These are phyloP conservation scores for Thermochaetoides thermophila DNA, from an alignment of 495 filamentous ascomycete species.

Conservation along the genomic window DNA sequence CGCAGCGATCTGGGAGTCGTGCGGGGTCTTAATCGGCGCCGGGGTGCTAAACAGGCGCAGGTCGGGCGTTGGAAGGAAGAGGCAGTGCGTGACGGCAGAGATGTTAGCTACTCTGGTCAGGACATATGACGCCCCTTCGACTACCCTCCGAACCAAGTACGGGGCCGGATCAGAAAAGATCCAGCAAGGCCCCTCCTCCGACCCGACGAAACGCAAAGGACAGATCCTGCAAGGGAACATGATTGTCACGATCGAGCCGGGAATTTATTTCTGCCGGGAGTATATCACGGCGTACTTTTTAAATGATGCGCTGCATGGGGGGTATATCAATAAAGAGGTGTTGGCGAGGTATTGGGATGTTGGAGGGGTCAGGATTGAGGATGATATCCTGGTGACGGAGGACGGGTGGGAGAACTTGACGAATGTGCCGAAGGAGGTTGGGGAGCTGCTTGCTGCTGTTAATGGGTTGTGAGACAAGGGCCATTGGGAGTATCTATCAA, in stretches of 20 bases:
- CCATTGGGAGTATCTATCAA: too few species aligned
- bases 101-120: too few species aligned
- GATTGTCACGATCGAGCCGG: constrained; percentile 80
- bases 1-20: too few species aligned
- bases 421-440: constrained; percentile 64
- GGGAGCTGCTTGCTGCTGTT: constrained; percentile 31
- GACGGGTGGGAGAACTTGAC: constrained; percentile 74
- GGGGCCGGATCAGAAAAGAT: too few species aligned
- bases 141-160: too few species aligned
- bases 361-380: constrained; percentile 85
- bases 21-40: too few species aligned
- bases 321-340: constrained; percentile 59
- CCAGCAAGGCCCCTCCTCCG: too few species aligned
- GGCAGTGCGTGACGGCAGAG: too few species aligned
- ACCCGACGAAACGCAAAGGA: background rate
- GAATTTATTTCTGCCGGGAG: constrained; percentile 58
- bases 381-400: constrained; percentile 70
- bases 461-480: too few species aligned
- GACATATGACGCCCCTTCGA: too few species aligned
- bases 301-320: constrained; percentile 40
- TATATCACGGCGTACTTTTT: constrained; percentile 50
- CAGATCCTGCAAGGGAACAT: constrained; percentile 48
- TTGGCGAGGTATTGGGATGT: constrained; percentile 59
- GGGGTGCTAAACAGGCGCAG: too few species aligned
- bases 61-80: too few species aligned